Base-by-base conservation (phyloP, 352 stramenopile species). In the Poterioochromonas sp. region DNA sequence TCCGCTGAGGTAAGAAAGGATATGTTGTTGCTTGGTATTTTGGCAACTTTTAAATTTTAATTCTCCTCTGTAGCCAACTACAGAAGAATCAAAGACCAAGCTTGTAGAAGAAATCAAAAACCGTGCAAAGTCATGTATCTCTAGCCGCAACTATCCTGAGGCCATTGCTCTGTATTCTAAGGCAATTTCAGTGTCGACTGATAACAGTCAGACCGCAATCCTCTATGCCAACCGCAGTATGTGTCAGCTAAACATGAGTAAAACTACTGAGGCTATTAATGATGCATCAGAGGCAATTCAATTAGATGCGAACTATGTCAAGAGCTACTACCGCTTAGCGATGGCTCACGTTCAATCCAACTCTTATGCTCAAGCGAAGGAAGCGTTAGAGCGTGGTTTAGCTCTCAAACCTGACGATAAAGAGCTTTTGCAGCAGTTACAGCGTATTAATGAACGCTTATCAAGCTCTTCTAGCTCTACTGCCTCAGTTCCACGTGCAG, bases 91-190 rank as follows among this genome's bases (percentile, higher is more conserved):
- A 29, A 87, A 87, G 68, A 54, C 62, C 20, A 76, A 76, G 12
- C 81, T 93, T 0, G 76, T 92, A n/a, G 88, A 92, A 80, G 89
- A 94, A 81, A 83, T 92, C 32, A 92, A 93, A 83, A 85, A 80
- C 60, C 83, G 89, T 15, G 89, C 82, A 15, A 83, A 81, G 70
- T 62, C 79, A 3, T 85, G 83, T 20, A 88, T 92, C 18, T 69
- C 71, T 29, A 81, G 80, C 1, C 85, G 87, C 43, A 85, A 83
- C 65, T 91, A 86, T 74, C 91, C 95, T 51, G 92, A 97, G 79
- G 94, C 93, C 26, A 91, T 98, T 70, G 86, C 91, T 76, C 86
- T 99, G n/a, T 99, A 99, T 86, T 87, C 87, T 76, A 97, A 96
- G 81, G 94, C 90, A 43, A 90, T 98, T 76, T 87, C 95, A 37